Evolutionary conservation across 441 rosid genomes (phyloP), one percentile per base, ranked within the genome.

Genomic region (Flueggea neowawraea): DNA sequence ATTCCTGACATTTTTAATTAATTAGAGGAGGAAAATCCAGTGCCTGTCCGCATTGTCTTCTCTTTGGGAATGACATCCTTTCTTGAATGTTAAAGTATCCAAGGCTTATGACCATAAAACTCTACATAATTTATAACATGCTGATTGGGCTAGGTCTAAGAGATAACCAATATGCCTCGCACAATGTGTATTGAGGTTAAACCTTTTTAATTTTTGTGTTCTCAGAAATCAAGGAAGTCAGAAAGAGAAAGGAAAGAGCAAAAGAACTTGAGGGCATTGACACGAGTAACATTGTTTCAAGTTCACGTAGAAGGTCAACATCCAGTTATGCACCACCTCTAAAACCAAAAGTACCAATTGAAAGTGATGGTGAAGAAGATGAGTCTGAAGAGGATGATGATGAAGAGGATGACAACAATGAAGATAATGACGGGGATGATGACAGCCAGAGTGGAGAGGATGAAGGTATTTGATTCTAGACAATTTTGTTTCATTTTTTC

Each of bases 231-330:
- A 94, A 94, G 81, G 93, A 85, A 58, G 91, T 90, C 22, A 85
- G 66, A 62, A 94, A 64, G 80, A 82, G 58, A 64, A 90, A 94
- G 76, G 88, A 90, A 73, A 82, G 83, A 71, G 85, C 81, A 52
- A 88, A 75, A 70, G 96, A 94, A 78, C 95, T 94, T 5, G 96
- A 89, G 76, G 96, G 93, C 61, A 89, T 92, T 71, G 98, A 92
- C 80, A 79, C 57, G 52, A 87, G 93, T 65, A 92, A 92, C 69
- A 92, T 93, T 61, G 93, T 93, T 51, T 75, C 82, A 51, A 93
- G 85, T 76, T 85, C 96, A 48, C 90, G 97, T 55, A 87, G 98
- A 76, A 84, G 98, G 77, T 72, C 89, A 14, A 63, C 88, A 33
- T 70, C 75, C 56, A 87, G 87, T 69, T 89, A 81, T 51, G 70